Percentiles rank a stretch among this genome's conserved stretches.
phyloP scores from a whole-genome alignment of 129 eudicot species.

The Chrysanthemum seticuspe region DNA sequence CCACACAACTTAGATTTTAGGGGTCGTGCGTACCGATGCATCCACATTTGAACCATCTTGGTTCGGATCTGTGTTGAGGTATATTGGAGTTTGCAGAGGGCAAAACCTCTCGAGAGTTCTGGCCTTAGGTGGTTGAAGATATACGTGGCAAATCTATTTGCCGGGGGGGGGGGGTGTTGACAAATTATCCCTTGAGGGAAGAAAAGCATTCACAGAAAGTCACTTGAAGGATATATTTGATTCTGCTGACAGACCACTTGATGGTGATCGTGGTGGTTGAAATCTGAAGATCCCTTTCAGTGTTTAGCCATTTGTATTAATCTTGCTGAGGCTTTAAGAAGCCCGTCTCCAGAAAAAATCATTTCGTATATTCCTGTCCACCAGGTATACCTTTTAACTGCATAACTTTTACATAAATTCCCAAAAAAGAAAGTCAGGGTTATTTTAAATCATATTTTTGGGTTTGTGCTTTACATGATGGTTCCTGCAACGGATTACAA shows the following conservation, averaged over 20 bases:
- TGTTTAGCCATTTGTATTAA: constrained; percentile 90
- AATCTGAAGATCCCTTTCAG: constrained; percentile 97
- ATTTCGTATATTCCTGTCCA: constrained; percentile 88
- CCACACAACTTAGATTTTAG: constrained; percentile 95
- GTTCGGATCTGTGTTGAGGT: constrained; percentile 87
- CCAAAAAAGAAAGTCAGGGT: no score
- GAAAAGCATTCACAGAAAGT: constrained; percentile 71
- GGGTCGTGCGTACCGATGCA: constrained; percentile 99
- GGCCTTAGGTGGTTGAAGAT: constrained; percentile 88
- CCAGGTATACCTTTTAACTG: constrained; percentile 49
- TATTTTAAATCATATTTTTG: background rate
- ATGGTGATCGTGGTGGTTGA: constrained; percentile 89
- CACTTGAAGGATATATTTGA: constrained; percentile 87
- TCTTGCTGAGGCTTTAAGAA: constrained; percentile 86
- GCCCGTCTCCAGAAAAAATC: constrained; percentile 66
- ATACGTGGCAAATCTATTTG: constrained; percentile 87
- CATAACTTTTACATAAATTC: background rate
- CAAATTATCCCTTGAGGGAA: constrained; percentile 75
- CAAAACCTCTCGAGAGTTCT: constrained; percentile 73
- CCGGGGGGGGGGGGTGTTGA: constrained; percentile 91
- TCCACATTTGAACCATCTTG: constrained; percentile 88
- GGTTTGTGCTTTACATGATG: constrained; percentile 57
- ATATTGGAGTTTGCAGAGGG: constrained; percentile 91
- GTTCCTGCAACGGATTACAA: constrained; percentile 96
- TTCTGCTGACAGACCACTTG: constrained; percentile 86